Base-by-base conservation (phyloP, 2,329 filamentous ascomycete genomes). In the Rachicladosporium sp. region DNA sequence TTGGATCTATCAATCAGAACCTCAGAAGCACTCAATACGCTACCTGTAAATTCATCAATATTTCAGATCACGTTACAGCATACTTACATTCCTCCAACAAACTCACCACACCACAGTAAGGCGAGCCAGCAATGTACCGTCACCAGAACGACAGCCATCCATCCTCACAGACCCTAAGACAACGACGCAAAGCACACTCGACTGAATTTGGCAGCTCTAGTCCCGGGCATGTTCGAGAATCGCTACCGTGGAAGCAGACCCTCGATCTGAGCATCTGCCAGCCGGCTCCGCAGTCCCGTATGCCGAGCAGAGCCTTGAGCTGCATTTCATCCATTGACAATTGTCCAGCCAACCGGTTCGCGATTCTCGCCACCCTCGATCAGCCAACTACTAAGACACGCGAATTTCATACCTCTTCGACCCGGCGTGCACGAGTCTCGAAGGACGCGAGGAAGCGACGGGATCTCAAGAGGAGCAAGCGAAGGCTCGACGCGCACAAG, bases 381-480 rank as follows among this genome's bases (percentile, higher is more conserved):
- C 31, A 32, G 13, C 32, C 32, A 10, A 10, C 19, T 13, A 3
- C 32, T 27, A 27, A 27, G 23, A 4, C 23, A 27, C 23, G 43
- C 13, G 46, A 47, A n/a, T 35, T 45, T 7, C 33, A 40, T 4
- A 36, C 46, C 9, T 38, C 35, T 10, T 37, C 42, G 11, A 43
- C 42, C 29, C 52, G 49, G 27, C 23, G 23, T 27, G 23, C 23
- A 27, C 51, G 53, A 11, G 47, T 55, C 38, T 51, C 48, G 31
- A 53, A 51, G 38, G 53, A 54, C 31, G 52, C 49, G 21, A 56
- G 53, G 37, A 49, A 46, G 37, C 51, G 54, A n/a, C 53, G 53
- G 34, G 53, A 54, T 37, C 45, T 52, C 40, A 48, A 51, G 3
- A 49, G 39, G 9, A 43, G 50, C 38, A 45, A 41, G 31, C 48